Evolutionary conservation across 805 yeast genomes (phyloP), one percentile per base, ranked within the genome.

Genomic region (Zygosaccharomyces pseudorouxii): DNA sequence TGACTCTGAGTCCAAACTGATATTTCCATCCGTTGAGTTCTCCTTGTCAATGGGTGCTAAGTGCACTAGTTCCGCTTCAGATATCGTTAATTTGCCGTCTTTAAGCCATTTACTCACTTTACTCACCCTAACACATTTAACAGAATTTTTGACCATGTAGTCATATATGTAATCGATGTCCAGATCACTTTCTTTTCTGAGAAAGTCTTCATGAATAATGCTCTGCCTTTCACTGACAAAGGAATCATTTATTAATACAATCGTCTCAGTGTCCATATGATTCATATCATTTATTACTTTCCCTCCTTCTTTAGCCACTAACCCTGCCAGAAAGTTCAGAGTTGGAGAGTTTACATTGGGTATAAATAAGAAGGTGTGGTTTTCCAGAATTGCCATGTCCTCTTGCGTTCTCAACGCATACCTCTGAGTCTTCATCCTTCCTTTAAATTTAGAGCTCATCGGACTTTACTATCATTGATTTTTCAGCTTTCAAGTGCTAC

Each of bases 241-340:
- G 1, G 67, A 49, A 42, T 63, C 63, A 44, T 59, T 59, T 3
- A 65, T 47, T 18, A 65, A 30, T 3, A 58, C 52, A 2, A 57
- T 35, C 2, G 54, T 52, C 2, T 39, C 11, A 5, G 38, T 19
- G 33, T 54, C 49, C 1, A 52, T 23, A 10, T 47, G 44, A 14
- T 42, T 45, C 8, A 35, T 16, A 9, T 39, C n/a, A 1, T 48
- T 28, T 9, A 56, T 31, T 4, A 59, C 33, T 9, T 14, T 18
- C 3, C 66, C 69, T 11, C 63, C 67, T 46, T 63, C 54, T 1
- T 45, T 20, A 12, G 36, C 30, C 2, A 64, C 52, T 19, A 62
- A 27, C 12, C 53, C 35, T 2, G 50, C 39, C 20, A 60, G n/a
- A 29, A 59, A 55, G 22, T 46, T 40, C 4, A 50, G 40, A 4